A percentile compares a stretch with the other conserved stretches of the same genome.
Evolutionary conservation across 441 rosid genomes (phyloP).

Genomic region (Heliophila coronopifolia): DNA sequence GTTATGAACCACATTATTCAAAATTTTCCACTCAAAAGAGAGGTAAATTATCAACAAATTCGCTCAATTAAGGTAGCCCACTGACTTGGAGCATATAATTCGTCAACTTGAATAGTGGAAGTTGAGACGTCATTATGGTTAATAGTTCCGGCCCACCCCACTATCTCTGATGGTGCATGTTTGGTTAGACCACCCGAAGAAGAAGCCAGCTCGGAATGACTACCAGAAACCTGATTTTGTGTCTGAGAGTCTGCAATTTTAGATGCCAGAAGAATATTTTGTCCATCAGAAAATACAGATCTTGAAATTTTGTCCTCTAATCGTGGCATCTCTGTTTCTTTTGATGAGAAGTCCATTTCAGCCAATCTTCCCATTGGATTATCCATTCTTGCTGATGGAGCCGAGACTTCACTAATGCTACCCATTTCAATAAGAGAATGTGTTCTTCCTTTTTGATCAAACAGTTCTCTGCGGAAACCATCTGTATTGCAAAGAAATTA

Average conservation of each 20-base stretch:
- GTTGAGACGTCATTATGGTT: slow-evolving; percentile 35
- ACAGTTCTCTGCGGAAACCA: slow-evolving; percentile 46
- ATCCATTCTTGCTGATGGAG: slow-evolving; percentile 43
- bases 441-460: slow-evolving; percentile 48
- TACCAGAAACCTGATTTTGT: slow-evolving; percentile 9
- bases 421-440: slow-evolving; percentile 45
- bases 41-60: slow-evolving; percentile 10
- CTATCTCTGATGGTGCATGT: slow-evolving; percentile 39
- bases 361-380: slow-evolving; percentile 47
- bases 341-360: slow-evolving; percentile 41
- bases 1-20: slow-evolving; percentile 21
- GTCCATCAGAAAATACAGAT: slow-evolving; percentile 42
- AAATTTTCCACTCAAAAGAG: slow-evolving; percentile 15
- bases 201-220: not conserved
- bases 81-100: slow-evolving; percentile 28
- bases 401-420: slow-evolving; percentile 40
- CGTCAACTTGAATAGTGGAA: slow-evolving; percentile 31
- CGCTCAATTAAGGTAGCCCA: not conserved
- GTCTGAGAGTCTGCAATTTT: slow-evolving; percentile 18
- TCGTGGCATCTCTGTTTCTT: slow-evolving; percentile 43
- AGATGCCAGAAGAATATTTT: slow-evolving; percentile 40
- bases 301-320: slow-evolving; percentile 39
- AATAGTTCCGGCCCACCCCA: slow-evolving; percentile 46
- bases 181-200: slow-evolving; percentile 16
- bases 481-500: slow-evolving; percentile 43